Evolutionary conservation across 306 rosid genomes (phyloP).

Genomic region (Cicer chorassanicum): DNA sequence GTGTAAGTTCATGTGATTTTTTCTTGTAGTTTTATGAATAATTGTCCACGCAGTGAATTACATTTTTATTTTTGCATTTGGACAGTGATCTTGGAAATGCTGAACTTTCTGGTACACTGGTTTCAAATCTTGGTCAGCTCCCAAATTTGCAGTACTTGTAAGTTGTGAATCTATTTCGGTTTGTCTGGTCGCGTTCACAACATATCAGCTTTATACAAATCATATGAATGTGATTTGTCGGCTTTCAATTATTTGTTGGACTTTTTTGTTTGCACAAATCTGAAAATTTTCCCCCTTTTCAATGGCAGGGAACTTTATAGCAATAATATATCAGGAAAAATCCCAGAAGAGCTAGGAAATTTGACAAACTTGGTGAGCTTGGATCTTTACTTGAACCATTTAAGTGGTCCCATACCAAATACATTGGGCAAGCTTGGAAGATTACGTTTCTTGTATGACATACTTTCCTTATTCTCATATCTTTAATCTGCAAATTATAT

Average conservation of each 20-base stretch:
- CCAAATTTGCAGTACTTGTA: conserved; percentile 86
- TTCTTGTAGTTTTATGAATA: conserved; percentile 9
- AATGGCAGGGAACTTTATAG: conserved; percentile 83
- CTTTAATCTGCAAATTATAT: conserved; percentile 12
- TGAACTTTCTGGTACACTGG: conserved; percentile 79
- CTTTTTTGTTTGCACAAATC: conserved; percentile 32
- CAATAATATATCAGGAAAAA: conserved; percentile 66
- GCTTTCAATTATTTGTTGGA: conserved; percentile 22
- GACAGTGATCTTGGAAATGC: conserved; percentile 97
- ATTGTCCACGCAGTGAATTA: conserved; percentile 14
- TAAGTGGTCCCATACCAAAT: conserved; percentile 60
- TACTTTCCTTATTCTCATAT: conserved; percentile 52
- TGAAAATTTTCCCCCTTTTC: conserved; percentile 32
- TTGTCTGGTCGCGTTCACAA: conserved; percentile 35
- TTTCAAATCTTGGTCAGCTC: conserved; percentile 77
- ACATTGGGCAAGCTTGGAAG: conserved; percentile 64
- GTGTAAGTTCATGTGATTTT: conserved; percentile 69
- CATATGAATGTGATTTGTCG: not conserved
- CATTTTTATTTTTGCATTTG: conserved; percentile 20
- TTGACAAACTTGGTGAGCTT: conserved; percentile 85
- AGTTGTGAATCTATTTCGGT: conserved; percentile 46
- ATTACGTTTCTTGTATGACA: conserved; percentile 81
- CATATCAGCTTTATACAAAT: conserved; percentile 12
- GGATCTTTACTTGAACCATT: conserved; percentile 82
- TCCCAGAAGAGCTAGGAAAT: conserved; percentile 80